Percentiles rank a stretch among this genome's conserved stretches.
Evolutionary conservation across 768 basidiomycete species (phyloP).

Genomic region (Collybiopsis confluens): DNA sequence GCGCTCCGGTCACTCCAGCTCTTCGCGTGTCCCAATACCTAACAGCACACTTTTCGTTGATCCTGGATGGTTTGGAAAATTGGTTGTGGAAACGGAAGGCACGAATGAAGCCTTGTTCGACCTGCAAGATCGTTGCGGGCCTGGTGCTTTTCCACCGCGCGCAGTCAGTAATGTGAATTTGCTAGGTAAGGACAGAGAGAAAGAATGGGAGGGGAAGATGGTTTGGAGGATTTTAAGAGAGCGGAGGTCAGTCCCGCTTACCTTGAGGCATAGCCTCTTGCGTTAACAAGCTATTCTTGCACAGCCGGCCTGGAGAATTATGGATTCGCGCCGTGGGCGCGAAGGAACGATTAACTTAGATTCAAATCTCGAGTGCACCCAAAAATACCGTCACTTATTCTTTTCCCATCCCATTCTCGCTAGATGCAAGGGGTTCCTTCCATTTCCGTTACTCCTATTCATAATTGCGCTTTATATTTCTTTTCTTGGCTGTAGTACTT

Average conservation of each 20-base stretch:
- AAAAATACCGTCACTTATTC: no score
- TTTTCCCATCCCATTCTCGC: no score
- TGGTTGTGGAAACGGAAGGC: conserved; percentile 83
- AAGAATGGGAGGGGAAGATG: conserved; percentile 39
- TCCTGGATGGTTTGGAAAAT: conserved; percentile 76
- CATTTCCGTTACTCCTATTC: no score
- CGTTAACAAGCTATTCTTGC: conserved; percentile 27
- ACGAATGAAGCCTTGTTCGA: conserved; percentile 83
- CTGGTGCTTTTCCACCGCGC: conserved; percentile 61
- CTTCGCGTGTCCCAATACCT: conserved; percentile 48
- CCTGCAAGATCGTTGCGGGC: conserved; percentile 69
- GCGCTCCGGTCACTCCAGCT: conserved; percentile 20
- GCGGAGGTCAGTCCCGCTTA: conserved; percentile 51
- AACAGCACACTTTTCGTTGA: conserved; percentile 60
- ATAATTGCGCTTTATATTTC: no score
- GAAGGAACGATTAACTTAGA: conserved; percentile 57
- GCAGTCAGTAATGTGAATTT: conserved; percentile 28
- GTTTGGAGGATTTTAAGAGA: conserved; percentile 75
- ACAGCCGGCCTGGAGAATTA: conserved; percentile 69
- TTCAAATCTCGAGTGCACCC: no score
- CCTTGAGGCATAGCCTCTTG: not conserved
- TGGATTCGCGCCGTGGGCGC: conserved; percentile 65
- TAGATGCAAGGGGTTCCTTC: no score
- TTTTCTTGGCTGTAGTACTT: no score
- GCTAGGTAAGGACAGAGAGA: conserved; percentile 13